Evolutionary conservation across 1,139 yeast species (phyloP).

Genomic region (Kurtzmaniella quercitrusa): DNA sequence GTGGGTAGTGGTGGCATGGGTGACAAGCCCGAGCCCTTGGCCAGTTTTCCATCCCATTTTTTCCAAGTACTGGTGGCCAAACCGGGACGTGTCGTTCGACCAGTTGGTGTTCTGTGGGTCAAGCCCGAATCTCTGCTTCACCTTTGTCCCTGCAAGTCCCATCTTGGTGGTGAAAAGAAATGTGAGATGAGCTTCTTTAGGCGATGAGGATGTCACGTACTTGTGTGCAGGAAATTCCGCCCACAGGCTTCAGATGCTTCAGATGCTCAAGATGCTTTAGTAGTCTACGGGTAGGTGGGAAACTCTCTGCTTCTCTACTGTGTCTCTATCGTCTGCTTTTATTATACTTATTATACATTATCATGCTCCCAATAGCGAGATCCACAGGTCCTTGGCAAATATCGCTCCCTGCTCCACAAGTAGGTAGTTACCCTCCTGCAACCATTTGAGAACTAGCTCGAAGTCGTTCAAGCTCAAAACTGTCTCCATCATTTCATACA

Average conservation of each 20-base stretch:
- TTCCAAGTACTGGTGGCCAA: conserved; percentile 82
- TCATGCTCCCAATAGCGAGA: conserved; percentile 9
- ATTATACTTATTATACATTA: not conserved
- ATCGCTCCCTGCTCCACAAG: not conserved
- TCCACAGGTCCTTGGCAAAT: not conserved
- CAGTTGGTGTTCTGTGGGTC: conserved; percentile 95
- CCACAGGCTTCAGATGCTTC: too few species aligned
- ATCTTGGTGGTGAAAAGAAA: conserved; percentile 23
- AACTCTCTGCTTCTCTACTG: too few species aligned
- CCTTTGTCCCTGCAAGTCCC: conserved; percentile 89
- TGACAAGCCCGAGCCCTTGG: conserved; percentile 71
- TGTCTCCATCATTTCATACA: conserved; percentile 33
- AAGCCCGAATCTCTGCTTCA: conserved; percentile 79
- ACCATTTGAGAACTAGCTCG: conserved; percentile 53
- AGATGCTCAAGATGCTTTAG: too few species aligned
- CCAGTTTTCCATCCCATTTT: conserved; percentile 94
- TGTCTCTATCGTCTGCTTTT: not conserved
- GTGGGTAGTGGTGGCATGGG: conserved; percentile 67
- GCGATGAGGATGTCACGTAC: not conserved
- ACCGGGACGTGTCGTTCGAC: conserved; percentile 82
- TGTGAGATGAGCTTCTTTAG: conserved; percentile 4
- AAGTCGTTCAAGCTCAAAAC: conserved; percentile 50
- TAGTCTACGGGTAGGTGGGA: not conserved
- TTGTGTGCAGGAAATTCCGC: not conserved
- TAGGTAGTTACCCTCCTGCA: conserved; percentile 40